Conservation (phyloP, 1,284 basidiomycete genomes). For the Rhodotorula sp. region DNA sequence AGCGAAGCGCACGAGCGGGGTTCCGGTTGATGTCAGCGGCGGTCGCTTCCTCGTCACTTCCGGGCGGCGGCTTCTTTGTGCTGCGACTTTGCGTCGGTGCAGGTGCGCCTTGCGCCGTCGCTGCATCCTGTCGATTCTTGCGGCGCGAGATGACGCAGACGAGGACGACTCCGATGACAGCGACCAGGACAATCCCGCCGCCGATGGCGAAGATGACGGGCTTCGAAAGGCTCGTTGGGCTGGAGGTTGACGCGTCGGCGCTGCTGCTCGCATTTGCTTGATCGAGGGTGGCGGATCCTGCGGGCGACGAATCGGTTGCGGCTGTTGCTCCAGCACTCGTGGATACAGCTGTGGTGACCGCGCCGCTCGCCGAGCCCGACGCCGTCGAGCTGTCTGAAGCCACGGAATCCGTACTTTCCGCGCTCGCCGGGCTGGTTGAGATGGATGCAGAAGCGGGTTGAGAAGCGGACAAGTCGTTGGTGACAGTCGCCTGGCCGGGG, state of each 20-base stretch:
- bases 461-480: background rate
- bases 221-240: background rate
- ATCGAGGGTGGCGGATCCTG: background rate
- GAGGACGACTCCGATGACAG: background rate
- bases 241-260: no score
- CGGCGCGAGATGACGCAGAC: constrained; percentile 4
- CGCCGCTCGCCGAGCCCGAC: background rate
- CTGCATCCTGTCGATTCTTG: background rate
- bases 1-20: constrained; percentile 1
- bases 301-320: background rate
- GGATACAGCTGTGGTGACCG: background rate
- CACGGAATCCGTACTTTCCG: no score
- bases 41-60: background rate
- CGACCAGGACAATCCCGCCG: background rate
- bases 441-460: background rate
- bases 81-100: background rate
- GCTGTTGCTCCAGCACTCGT: background rate
- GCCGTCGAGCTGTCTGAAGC: no score
- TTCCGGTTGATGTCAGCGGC: background rate
- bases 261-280: background rate
- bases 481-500: background rate
- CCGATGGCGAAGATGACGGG: constrained; percentile 7
- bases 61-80: background rate
- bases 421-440: no score
- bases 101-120: background rate